Conservation (phyloP, 768 basidiomycete genomes). For the Termitomyces heimii region DNA sequence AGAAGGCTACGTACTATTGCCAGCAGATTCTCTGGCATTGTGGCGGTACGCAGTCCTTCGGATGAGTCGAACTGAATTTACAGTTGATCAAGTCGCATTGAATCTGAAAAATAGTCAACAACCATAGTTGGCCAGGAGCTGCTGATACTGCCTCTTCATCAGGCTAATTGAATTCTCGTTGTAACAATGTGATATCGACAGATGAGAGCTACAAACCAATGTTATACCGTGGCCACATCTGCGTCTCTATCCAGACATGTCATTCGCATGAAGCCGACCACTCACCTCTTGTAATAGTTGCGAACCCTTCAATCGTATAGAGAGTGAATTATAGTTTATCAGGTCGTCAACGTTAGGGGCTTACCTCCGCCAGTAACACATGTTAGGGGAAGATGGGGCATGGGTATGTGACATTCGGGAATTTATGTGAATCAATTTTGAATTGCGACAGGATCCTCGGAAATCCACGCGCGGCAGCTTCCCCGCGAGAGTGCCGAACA, state of each 20-base stretch:
- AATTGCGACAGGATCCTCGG: slow-evolving; percentile 14
- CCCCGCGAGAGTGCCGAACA: slow-evolving; percentile 14
- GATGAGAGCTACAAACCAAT: slow-evolving; percentile 29
- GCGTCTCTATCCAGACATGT: slow-evolving; percentile 6
- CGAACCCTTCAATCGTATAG: slow-evolving; percentile 38
- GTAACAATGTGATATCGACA: background rate
- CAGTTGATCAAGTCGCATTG: slow-evolving; percentile 54
- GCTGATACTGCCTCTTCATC: slow-evolving; percentile 45
- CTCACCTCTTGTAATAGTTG: slow-evolving; percentile 48
- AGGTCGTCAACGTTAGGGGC: slow-evolving; percentile 14
- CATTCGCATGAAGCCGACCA: background rate
- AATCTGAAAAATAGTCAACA: slow-evolving; percentile 35
- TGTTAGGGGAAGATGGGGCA: slow-evolving; percentile 19
- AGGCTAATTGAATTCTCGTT: slow-evolving; percentile 28
- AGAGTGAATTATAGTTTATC: slow-evolving; percentile 16
- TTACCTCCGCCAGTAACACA: slow-evolving; percentile 62
- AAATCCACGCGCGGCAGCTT: slow-evolving; percentile 11
- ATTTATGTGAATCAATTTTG: slow-evolving; percentile 20
- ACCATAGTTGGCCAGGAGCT: background rate
- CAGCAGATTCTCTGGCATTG: slow-evolving; percentile 53
- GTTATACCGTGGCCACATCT: slow-evolving; percentile 53
- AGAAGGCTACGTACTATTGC: slow-evolving; percentile 53
- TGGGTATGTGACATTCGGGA: slow-evolving; percentile 8
- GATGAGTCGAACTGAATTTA: slow-evolving; percentile 58
- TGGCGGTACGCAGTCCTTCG: slow-evolving; percentile 42